Evolutionary conservation across 2,329 filamentous ascomycete genomes (phyloP).

Genomic region (Alternaria incomplexa): DNA sequence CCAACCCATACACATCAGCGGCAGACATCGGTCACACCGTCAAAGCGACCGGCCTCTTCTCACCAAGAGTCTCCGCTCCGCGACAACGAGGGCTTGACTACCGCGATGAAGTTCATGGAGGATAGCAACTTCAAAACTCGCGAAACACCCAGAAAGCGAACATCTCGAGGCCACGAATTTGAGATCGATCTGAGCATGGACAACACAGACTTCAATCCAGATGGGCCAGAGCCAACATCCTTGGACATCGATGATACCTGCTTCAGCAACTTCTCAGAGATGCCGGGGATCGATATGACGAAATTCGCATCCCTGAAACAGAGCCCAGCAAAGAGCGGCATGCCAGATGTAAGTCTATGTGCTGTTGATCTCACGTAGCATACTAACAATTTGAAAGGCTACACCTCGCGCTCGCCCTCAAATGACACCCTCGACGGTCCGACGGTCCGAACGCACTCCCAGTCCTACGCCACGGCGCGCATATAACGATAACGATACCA

Average conservation of each 20-base stretch:
- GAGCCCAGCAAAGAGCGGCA: constrained; percentile 52
- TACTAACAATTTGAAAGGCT: constrained; percentile 18
- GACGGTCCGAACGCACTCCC: constrained; percentile 51
- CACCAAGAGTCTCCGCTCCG: constrained; percentile 35
- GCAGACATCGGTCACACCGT: constrained; percentile 22
- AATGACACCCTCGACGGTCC: constrained; percentile 59
- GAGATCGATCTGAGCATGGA: constrained; percentile 34
- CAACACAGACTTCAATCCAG: constrained; percentile 41
- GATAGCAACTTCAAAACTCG: constrained; percentile 29
- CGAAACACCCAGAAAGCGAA: constrained; percentile 30
- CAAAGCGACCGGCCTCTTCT: constrained; percentile 27
- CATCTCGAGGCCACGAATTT: constrained; percentile 24
- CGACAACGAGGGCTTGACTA: constrained; percentile 49
- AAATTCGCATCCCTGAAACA: constrained; percentile 77
- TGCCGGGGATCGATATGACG: constrained; percentile 78
- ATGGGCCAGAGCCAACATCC: constrained; percentile 36
- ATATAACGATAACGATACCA: constrained; percentile 64
- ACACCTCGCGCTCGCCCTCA: constrained; percentile 46
- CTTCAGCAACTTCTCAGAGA: constrained; percentile 87
- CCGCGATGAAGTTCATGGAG: constrained; percentile 45
- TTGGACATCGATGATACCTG: constrained; percentile 69
- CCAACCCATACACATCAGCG: constrained; percentile 17
- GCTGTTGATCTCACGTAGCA: neutral
- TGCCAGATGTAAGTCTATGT: constrained; percentile 20
- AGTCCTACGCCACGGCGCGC: constrained; percentile 62